Evolutionary conservation across 2,329 filamentous ascomycete genomes (phyloP), one percentile per base, ranked within the genome.

Genomic region (Lasiodiplodia citricola): DNA sequence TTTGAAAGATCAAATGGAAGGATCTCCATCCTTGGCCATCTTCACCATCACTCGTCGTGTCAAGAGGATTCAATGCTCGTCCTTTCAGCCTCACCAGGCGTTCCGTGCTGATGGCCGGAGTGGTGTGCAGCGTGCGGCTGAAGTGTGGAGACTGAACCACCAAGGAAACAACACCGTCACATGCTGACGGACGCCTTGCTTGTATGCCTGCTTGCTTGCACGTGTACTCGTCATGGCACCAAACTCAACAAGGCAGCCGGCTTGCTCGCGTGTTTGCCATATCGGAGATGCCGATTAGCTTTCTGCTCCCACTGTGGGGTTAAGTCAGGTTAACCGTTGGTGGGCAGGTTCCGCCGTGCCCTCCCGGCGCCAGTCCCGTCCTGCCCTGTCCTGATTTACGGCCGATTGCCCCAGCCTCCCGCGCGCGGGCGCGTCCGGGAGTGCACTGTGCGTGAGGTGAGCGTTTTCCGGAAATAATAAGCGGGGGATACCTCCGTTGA

Each of bases 231-330:
- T 18, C 25, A 16, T 51, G 31, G 41, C 23, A 62, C 58, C 41
- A 62, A 13, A 13, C 58, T 44, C 41, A 35, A 35, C 4, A 23
- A n/a, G 60, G 60, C 44, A 64, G 60, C 60, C 60, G 47, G 60
- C 60, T 51, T 31, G 47, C 60, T n/a, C 25, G 60, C 47, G 41
- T 52, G 60, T 38, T 64, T 31, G 58, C 44, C 58, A 63, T 64
- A 38, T 64, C 60, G 60, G 60, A 64, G 60, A 64, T 64, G 60
- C 28, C 60, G 60, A 64, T 64, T 64, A 64, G 60, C 60, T 64
- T 31, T 64, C 51, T 52, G 57, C 18, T 28, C 44, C 23, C 52
- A 64, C 60, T 64, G 60, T 64, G 60, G 60, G 60, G 60, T 64
- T 64, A 28, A 41, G 60, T 28, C 41, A 63, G 58, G 58, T 37